Base-by-base conservation (phyloP, 1,284 basidiomycete genomes). In the Trametes pubescens region DNA sequence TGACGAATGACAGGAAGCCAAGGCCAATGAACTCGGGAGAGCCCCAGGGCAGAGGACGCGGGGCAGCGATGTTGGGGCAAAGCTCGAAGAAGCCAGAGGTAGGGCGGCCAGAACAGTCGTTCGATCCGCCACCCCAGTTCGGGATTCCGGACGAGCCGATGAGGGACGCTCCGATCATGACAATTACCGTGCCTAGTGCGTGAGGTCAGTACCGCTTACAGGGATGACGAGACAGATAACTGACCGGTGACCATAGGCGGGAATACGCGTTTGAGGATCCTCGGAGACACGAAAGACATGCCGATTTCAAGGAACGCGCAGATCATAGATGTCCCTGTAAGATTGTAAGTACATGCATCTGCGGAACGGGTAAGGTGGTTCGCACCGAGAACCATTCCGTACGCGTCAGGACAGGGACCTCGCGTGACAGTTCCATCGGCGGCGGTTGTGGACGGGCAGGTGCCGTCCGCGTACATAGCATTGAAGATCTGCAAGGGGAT, bases 51-150 rank as follows among this genome's bases (percentile, higher is more conserved):
- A 82, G 77, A 4, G 82, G 83, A 7, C 79, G 79, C 2, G 90
- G 91, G 1, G 91, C 91, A 46, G 77, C 77, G 51, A 85, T 90
- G 29, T 82, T 88, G 0, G 89, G 92, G 71, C 93, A 95, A 1
- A 93, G 79, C 61, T 79, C 74, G 74, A 90, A 93, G 56, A 89
- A 82, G 0, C 91, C 90, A 11, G 82, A 85, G 3, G 79, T 78
- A 0, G 91, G 90, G 18, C 86, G 82, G 0, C 71, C 65, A 56
- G 81, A 76, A 74, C 92, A 94, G 62, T 84, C 82, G 66, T 93
- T 92, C 8, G 88, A 86, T 9, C 93, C 92, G 51, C 93, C 93
- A 24, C 89, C 93, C 92, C 94, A 96, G 76, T 94, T 89, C 9
- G 84, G 82, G 35, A 92, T 86, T 0, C 93, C 94, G 10, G 89